Conservation (phyloP, 1,284 basidiomycete species). For the Cerrena zonata region DNA sequence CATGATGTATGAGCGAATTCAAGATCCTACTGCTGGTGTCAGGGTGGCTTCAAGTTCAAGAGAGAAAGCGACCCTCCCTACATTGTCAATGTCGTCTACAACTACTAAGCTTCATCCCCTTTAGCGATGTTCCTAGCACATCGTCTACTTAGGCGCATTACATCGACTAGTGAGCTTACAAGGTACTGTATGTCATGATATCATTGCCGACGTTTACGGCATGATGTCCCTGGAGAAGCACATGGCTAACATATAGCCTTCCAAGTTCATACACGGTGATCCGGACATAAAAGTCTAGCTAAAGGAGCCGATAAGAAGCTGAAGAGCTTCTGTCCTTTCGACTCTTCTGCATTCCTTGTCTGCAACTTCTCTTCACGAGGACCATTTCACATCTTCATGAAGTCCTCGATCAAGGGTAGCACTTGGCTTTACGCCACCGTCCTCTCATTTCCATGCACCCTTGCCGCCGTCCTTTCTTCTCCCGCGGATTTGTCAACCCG, state of each 20-base stretch:
- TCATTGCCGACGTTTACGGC: too few relatives aligned
- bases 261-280: neutral
- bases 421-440: neutral
- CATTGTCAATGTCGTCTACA: too few relatives aligned
- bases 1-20: too few relatives aligned
- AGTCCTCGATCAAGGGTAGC: neutral
- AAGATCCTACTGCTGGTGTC: too few relatives aligned
- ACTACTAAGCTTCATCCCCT: too few relatives aligned
- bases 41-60: too few relatives aligned
- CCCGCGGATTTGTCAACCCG: constrained; percentile 4
- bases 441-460: neutral
- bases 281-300: neutral
- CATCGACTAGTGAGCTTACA: too few relatives aligned
- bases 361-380: too few relatives aligned
- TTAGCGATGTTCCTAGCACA: too few relatives aligned
- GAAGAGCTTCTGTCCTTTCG: neutral
- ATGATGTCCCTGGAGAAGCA: neutral
- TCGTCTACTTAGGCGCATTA: too few relatives aligned
- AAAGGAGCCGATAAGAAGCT: neutral
- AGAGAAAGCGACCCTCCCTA: too few relatives aligned
- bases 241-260: neutral
- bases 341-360: neutral
- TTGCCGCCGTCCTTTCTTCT: constrained; percentile 1
- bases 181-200: too few relatives aligned
- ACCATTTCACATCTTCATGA: neutral